These are phyloP conservation scores for Penicillium odoratum DNA, from an alignment of 495 filamentous ascomycete genomes.

Conservation along the genomic window DNA sequence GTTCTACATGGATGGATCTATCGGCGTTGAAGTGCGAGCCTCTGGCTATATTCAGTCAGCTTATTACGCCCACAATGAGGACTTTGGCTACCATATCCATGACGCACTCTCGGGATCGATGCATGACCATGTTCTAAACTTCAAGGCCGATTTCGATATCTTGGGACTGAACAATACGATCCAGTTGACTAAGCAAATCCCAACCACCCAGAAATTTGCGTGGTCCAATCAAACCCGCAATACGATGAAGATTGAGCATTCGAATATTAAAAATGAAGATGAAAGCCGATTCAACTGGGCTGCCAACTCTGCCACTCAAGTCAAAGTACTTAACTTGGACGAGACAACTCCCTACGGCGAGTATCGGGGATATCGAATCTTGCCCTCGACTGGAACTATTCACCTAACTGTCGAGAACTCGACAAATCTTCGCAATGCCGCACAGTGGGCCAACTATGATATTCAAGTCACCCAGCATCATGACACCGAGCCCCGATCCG, in stretches of 20 bases:
- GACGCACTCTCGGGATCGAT: background rate
- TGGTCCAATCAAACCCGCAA: background rate
- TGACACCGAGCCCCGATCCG: background rate
- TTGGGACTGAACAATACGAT: background rate
- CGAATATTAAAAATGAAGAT: background rate
- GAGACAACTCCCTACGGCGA: background rate
- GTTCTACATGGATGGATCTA: conserved; percentile 3
- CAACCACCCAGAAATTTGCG: background rate
- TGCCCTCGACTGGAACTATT: background rate
- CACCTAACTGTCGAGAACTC: background rate
- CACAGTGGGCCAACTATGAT: background rate
- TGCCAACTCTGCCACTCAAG: background rate
- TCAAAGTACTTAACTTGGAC: background rate
- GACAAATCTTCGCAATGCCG: background rate
- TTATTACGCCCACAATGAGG: background rate
- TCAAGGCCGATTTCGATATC: background rate
- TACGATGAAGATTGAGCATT: background rate
- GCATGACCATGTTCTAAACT: background rate
- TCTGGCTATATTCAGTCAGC: conserved; percentile 1
- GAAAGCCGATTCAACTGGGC: conserved; percentile 3
- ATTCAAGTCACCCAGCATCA: background rate
- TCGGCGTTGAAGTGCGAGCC: background rate
- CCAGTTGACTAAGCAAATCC: background rate
- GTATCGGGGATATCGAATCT: conserved; percentile 1
- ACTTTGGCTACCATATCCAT: background rate